These are phyloP conservation scores for Clonostachys sp. DNA, from an alignment of 2,329 filamentous ascomycete species.

Conservation along the genomic window DNA sequence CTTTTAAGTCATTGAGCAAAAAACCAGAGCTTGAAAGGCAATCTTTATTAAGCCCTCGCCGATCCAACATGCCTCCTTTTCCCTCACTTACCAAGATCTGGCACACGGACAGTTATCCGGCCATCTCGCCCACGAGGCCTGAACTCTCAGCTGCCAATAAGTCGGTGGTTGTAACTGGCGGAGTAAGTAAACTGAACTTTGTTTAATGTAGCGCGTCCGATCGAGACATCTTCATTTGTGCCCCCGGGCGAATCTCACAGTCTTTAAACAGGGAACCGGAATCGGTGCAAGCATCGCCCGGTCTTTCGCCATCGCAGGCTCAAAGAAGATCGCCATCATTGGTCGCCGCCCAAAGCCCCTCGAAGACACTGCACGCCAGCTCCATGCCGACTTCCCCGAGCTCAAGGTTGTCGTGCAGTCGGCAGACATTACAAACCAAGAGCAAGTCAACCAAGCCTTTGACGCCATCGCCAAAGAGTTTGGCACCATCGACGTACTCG, in stretches of 20 bases:
- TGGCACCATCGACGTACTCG: constrained; percentile 14
- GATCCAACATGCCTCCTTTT: neutral
- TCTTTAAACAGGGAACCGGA: constrained; percentile 2
- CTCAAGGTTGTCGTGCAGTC: neutral
- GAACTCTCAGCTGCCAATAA: constrained; percentile 21
- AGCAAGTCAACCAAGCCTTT: neutral
- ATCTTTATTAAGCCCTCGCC: too few species aligned
- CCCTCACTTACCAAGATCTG: neutral
- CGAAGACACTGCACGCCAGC: neutral
- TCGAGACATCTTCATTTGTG: neutral
- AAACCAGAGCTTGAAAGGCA: too few species aligned
- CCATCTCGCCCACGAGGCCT: constrained; percentile 19
- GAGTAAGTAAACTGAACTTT: neutral
- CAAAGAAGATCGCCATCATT: neutral
- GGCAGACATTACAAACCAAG: neutral
- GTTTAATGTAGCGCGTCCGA: neutral
- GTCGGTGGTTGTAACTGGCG: constrained; percentile 8
- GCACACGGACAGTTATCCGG: constrained; percentile 18
- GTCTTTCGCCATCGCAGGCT: constrained; percentile 3
- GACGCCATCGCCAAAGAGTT: neutral
- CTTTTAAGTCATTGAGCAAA: too few species aligned
- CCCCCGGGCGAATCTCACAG: neutral
- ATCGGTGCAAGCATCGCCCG: constrained; percentile 4
- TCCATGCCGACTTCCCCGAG: neutral
- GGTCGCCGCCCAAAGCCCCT: neutral